Evolutionary conservation across 192 early-diverging fungal species (phyloP), one percentile per base, ranked within the genome.

Genomic region (Hyaloraphidium curvatum): DNA sequence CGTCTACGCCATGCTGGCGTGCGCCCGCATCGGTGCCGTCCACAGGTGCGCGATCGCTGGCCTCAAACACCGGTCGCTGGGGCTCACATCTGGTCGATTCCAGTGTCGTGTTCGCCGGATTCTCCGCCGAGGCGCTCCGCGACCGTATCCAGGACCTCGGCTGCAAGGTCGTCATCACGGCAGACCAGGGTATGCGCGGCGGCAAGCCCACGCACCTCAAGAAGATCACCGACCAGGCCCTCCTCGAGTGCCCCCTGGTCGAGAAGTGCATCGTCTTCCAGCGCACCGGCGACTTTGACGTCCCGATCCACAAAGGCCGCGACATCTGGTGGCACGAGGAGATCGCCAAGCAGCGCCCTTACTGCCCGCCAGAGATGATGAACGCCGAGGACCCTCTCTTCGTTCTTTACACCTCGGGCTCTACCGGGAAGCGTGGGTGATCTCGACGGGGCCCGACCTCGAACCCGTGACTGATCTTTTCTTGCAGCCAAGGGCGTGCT

Each of bases 311-410:
- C 40, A 56, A 70, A 1, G 73, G 73, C 19, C 75, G 89, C 51
- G 92, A 97, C 57, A 74, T 86, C 37, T 97, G 89, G 89, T 94
- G 87, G 90, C 83, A 91, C 65, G 90, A 97, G 48, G 89, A 86
- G 55, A 66, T 78, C 28, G 68, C 66, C 55, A 81, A 81, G 41
- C 82, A 89, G 67, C 79, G 86, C 52, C 79, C 82, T 31, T 89
- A 86, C 73, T 88, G 90, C 65, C 74, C 90, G 26, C 76, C 82
- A 19, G 84, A 84, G 58, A 72, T 74, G 30, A 82, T 94, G 73
- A 78, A 75, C 62, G 64, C 82, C 35, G 92, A 96, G 59, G 92
- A 96, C 67, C 89, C 92, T 17, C 67, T 96, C 33, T 96, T 93
- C 70, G 77, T 96, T 62, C 72, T 96, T 33, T 96, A 96, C 67